These are phyloP conservation scores for Juglanconis juglandina DNA, from an alignment of 2,329 filamentous ascomycete genomes.

Conservation along the genomic window DNA sequence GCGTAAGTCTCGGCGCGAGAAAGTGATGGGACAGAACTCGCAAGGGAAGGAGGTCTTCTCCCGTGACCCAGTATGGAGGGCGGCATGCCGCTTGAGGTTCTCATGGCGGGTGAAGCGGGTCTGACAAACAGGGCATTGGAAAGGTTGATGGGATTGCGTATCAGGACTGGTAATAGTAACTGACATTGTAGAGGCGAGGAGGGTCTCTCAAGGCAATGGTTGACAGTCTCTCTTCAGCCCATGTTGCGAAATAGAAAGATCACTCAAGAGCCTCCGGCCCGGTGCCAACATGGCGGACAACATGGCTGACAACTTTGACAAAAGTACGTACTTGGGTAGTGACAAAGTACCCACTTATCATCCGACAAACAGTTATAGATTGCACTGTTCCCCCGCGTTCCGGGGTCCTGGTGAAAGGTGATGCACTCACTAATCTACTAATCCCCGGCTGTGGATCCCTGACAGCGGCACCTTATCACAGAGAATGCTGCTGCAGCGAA, in stretches of 20 bases:
- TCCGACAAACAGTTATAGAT: neutral
- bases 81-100: slow-evolving; percentile 40
- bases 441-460: neutral
- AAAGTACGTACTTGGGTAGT: neutral
- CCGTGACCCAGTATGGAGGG: slow-evolving; percentile 33
- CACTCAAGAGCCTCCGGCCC: neutral
- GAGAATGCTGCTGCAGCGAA: neutral
- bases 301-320: neutral
- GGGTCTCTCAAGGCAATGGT: neutral
- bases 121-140: slow-evolving; percentile 36
- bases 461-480: neutral
- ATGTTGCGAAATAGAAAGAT: neutral
- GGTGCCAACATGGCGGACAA: neutral
- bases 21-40: slow-evolving; percentile 34
- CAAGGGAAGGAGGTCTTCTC: slow-evolving; percentile 31
- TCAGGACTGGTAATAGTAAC: neutral
- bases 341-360: no score
- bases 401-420: neutral
- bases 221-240: neutral
- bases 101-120: slow-evolving; percentile 37
- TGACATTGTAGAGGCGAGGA: slow-evolving; percentile 8
- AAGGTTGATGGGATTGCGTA: slow-evolving; percentile 29
- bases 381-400: neutral
- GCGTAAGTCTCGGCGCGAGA: slow-evolving; percentile 38
- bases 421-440: neutral